Percentiles rank a stretch among this genome's conserved stretches.
phyloP scores from a whole-genome alignment of 306 rosid genomes.

The Sesbania bispinosa region DNA sequence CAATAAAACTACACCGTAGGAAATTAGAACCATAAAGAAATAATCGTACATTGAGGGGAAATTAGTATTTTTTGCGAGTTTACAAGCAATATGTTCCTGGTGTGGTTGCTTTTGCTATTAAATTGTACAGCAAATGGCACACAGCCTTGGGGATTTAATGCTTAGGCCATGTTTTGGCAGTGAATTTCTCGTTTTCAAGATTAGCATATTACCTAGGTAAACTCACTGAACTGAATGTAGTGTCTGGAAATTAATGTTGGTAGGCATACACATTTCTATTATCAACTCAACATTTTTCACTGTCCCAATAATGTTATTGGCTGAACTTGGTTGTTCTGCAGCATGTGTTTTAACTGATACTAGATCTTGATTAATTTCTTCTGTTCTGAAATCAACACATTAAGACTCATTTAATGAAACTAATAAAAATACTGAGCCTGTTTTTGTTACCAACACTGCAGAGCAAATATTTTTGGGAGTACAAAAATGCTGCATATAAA shows the following conservation, averaged over 20 bases:
- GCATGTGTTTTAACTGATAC: neutral
- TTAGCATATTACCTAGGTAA: slow-evolving; percentile 1
- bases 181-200: neutral
- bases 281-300: neutral
- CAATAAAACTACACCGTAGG: neutral
- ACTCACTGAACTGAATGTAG: neutral
- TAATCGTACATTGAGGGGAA: neutral
- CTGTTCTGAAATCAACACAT: neutral
- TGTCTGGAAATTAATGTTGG: neutral
- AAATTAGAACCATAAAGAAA: neutral
- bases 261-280: neutral
- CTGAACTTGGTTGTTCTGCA: neutral
- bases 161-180: neutral
- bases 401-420: neutral
- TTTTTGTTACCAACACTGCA: slow-evolving; percentile 35
- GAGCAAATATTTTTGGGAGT: slow-evolving; percentile 64
- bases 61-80: no score
- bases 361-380: neutral
- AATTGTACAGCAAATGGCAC: neutral
- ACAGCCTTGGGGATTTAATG: slow-evolving; percentile 1
- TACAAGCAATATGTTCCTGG: neutral
- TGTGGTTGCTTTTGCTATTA: slow-evolving; percentile 12
- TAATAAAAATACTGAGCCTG: slow-evolving; percentile 22
- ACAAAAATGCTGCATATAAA: slow-evolving; percentile 44
- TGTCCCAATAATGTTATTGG: neutral